Evolutionary conservation across 305 asterid genomes (phyloP), one percentile per base, ranked within the genome.

Genomic region (Fraxinus ornus): DNA sequence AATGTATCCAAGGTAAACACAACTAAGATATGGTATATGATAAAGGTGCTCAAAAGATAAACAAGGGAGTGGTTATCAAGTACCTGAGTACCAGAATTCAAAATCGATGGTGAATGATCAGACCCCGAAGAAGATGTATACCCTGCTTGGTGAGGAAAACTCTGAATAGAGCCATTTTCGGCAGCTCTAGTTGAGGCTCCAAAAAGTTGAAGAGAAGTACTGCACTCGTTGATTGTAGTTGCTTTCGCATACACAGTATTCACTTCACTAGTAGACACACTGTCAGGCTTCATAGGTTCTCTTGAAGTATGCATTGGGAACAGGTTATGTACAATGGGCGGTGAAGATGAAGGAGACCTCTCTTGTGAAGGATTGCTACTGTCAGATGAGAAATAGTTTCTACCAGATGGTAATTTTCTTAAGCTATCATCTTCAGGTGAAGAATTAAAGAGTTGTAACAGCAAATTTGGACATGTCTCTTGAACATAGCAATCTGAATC

Each of bases 101-200:
- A 87, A 84, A 94, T 94, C 75, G 95, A 88, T 3, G 97, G 97
- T 36, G 98, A 94, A 89, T 88, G 93, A 87, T 91, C 97, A 66
- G 97, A 94, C 36, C 89, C 94, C 32, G 97, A 91, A 71, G 98
- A 92, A 52, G 98, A 93, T 26, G 97, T 76, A 84, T 89, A 89
- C 75, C 94, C 94, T 44, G 92, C 87, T 79, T 80, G 90, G 88
- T 87, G 78, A 1, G 93, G 93, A 41, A 91, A 92, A 77, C 87
- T 92, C 79, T 89, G 97, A 83, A 82, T 80, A 1, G 93, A 91
- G 78, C 81, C 87, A 83, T 89, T 87, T 47, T 89, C 92, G 60
- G 85, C 79, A 80, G 88, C 88, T 76, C 75, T 78, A 44, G 77
- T 86, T 13, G 92, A 82, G 82, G 91, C 84, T 73, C 92, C 94